Percentiles rank a stretch among this genome's conserved stretches.
Evolutionary conservation across 2,329 filamentous ascomycete genomes (phyloP).

Genomic region (Pseudonectria foliicola): DNA sequence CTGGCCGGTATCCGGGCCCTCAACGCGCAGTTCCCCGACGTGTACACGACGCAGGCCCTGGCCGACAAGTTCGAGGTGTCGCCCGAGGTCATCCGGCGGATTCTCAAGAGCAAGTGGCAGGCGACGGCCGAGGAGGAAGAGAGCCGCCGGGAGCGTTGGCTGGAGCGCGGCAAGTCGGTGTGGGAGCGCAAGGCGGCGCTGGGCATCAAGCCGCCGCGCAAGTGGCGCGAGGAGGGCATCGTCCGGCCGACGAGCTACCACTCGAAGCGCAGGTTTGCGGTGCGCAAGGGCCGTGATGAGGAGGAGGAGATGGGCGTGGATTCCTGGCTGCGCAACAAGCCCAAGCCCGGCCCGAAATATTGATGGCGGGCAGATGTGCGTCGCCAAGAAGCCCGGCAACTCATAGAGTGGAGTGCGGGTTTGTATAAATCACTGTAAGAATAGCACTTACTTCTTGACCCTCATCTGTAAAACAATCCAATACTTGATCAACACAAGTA

Average conservation of each 20-base stretch:
- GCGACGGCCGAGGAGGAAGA: conserved; percentile 53
- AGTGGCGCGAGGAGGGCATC: conserved; percentile 52
- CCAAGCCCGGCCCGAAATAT: background rate
- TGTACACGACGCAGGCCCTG: conserved; percentile 68
- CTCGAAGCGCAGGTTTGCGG: conserved; percentile 22
- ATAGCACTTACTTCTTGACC: no score
- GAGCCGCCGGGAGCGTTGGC: conserved; percentile 54
- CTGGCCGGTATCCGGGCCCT: conserved; percentile 83
- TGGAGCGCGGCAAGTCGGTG: conserved; percentile 50
- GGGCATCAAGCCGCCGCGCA: conserved; percentile 53
- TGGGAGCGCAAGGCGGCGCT: conserved; percentile 54
- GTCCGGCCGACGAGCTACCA: conserved; percentile 38
- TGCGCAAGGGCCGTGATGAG: conserved; percentile 22
- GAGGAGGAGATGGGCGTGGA: conserved; percentile 23
- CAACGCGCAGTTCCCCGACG: conserved; percentile 66
- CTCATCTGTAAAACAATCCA: background rate
- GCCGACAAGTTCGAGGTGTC: conserved; percentile 79
- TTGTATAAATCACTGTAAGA: no score
- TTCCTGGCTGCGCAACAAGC: conserved; percentile 5
- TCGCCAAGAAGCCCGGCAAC: no score
- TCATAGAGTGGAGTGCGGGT: no score
- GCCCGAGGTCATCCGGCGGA: conserved; percentile 77
- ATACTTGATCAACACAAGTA: no score
- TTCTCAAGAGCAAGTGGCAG: conserved; percentile 72
- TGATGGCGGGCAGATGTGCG: background rate